phyloP scores from a whole-genome alignment of 2,329 filamentous ascomycete genomes.

The Alternaria sp. region DNA sequence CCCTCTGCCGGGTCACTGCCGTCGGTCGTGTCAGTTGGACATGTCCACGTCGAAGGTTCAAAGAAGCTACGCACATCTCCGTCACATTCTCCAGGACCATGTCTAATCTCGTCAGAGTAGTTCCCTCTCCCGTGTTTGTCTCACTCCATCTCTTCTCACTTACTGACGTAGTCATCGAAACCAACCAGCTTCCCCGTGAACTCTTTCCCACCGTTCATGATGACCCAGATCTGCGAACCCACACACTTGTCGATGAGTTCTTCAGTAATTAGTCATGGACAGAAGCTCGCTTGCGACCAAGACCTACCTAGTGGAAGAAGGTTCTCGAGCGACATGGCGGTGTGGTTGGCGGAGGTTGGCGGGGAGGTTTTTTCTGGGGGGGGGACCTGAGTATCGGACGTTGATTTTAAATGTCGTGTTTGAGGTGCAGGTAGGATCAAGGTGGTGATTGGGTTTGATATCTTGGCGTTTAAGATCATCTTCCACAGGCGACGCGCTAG shows the following conservation, averaged over 20 bases:
- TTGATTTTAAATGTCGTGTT: conserved; percentile 9
- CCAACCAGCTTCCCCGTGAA: conserved; percentile 94
- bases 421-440: conserved; percentile 16
- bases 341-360: neutral
- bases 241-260: conserved; percentile 99
- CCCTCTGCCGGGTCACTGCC: conserved; percentile 83
- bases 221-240: conserved; percentile 95
- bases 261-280: conserved; percentile 54
- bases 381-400: neutral
- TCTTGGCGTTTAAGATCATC: conserved; percentile 30
- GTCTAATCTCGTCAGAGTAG: conserved; percentile 64
- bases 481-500: conserved; percentile 29
- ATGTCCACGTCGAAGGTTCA: neutral
- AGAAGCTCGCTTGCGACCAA: neutral
- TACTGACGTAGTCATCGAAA: conserved; percentile 99
- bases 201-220: conserved; percentile 99
- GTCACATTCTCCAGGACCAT: conserved; percentile 99
- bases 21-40: conserved; percentile 16
- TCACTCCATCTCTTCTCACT: conserved; percentile 58
- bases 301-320: conserved; percentile 45
- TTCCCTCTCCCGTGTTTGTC: neutral
- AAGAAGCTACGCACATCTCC: conserved; percentile 74
- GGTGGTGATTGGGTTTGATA: conserved; percentile 28
- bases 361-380: no score
- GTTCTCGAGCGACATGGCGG: conserved; percentile 41